Conservation (phyloP, 2,329 filamentous ascomycete genomes). For the Elsinoe necatrix region DNA sequence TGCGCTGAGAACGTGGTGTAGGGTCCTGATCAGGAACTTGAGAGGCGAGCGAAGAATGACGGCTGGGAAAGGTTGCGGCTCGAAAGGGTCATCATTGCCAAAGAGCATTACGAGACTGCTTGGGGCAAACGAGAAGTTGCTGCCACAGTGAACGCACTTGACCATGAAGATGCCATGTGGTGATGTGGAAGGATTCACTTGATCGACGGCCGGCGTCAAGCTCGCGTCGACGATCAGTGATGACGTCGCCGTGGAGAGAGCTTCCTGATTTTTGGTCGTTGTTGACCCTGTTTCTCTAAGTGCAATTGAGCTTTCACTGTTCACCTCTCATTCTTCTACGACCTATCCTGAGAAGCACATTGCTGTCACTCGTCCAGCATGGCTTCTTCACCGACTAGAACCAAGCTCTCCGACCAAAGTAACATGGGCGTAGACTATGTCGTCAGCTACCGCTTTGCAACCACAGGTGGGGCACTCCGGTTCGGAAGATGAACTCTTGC, state of each 20-base stretch:
- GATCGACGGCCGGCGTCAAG: background rate
- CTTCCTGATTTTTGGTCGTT: constrained; percentile 6
- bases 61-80: constrained; percentile 21
- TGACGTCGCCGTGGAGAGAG: background rate
- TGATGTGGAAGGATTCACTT: background rate
- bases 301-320: background rate
- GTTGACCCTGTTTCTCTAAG: background rate
- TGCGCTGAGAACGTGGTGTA: constrained; percentile 46
- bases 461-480: constrained; percentile 46
- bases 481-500: background rate
- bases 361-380: constrained; percentile 9
- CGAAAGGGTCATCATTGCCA: constrained; percentile 19
- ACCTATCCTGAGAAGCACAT: background rate
- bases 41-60: constrained; percentile 27
- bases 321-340: background rate
- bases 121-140: background rate
- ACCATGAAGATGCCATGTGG: background rate
- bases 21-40: constrained; percentile 35
- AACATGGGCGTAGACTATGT: constrained; percentile 81
- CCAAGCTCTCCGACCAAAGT: constrained; percentile 33
- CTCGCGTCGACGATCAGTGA: background rate
- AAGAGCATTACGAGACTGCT: background rate
- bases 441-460: constrained; percentile 65
- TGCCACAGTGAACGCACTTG: background rate
- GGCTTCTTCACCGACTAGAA: constrained; percentile 22